Evolutionary conservation across 169 alveolate species (phyloP), one percentile per base, ranked within the genome.

Genomic region (Cytauxzoon felis): DNA sequence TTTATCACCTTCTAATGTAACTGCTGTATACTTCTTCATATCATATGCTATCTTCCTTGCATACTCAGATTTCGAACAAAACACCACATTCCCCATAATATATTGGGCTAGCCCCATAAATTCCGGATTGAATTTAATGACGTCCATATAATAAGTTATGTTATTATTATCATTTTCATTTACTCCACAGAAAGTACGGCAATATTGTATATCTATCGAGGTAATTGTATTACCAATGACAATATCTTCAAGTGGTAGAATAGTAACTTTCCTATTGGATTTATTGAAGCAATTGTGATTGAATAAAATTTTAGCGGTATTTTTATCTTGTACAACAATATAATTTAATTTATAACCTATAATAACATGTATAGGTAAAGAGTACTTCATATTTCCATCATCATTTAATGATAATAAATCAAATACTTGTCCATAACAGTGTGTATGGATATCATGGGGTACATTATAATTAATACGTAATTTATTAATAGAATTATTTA

Each of bases 1-100:
- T 38, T 79, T 88, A 80, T 93, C 97, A 21, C 98, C 98, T 41
- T 92, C 93, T 19, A 90, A 51, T 26, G 96, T 89, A 0, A 93
- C 97, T 43, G 94, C 87, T 54, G 91, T 88, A 26, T 57, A 87
- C 48, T 84, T 41, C 50, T 89, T 85, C 18, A 82, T 53, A 41
- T 90, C 87, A 68, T 85, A 90, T 8, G 96, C 93, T 33, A 92
- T 89, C 58, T 82, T 86, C 48, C 87, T 88, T 8, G 95, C 94
- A 16, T 87, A 68, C 24, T 88, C 90, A 38, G 82, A 71, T 19
- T 88, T 81, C 41, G 90, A 81, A 61, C 95, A 90, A 45, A 92
- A 87, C 21, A 92, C 68, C 30, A 90, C 78, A 47, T 86, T 87
- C 24, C 95, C 95, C 60, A 90, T 89, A 11, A 90, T 80, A 67